Evolutionary conservation across 1,284 basidiomycete genomes (phyloP), one percentile per base, ranked within the genome.

Genomic region (Naganishia cerealis): DNA sequence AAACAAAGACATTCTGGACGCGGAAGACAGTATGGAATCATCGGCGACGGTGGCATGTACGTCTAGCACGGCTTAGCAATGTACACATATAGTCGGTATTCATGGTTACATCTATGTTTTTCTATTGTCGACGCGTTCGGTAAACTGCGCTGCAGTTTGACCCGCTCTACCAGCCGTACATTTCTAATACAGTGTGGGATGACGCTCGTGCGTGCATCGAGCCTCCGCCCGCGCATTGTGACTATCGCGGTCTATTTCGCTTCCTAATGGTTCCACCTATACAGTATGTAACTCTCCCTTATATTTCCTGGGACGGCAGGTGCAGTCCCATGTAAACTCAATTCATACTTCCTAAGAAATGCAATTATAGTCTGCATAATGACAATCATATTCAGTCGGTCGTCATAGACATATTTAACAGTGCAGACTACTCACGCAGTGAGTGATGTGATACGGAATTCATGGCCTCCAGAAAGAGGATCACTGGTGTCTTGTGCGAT

Each of bases 401-500:
- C 29, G 5, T 24, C 21, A 8, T 13, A 21, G n/a, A 50, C 46
- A 50, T 50, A 50, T 24, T 21, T n/a, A n/a, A 15, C 7, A 18
- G n/a, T 21, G 18, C 13, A 24, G 46, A 24, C 21, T 29, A 67
- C 66, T 67, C 57, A 61, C 66, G 66, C 42, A 15, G 55, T 57
- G 4, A 67, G 29, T 24, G 66, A 59, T 18, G 66, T 67, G 16
- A 54, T 61, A 38, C 77, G 69, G 69, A 79, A 79, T 67, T 79
- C 76, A 56, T 74, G 72, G 2, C 75, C 74, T 1, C 75, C 75
- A 0, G 65, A 71, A 10, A 62, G 26, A 6, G 76, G 77, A 67
- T 79, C 76, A 0, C 59, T 72, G 5, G 76, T 77, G 18, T 72
- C 71, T 26, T 72, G 67, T 40, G 73, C 50, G n/a, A 77, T 42